Evolutionary conservation across 371 early-diverging fungal genomes (phyloP).

Genomic region (Basidiobolus meristosporus): DNA sequence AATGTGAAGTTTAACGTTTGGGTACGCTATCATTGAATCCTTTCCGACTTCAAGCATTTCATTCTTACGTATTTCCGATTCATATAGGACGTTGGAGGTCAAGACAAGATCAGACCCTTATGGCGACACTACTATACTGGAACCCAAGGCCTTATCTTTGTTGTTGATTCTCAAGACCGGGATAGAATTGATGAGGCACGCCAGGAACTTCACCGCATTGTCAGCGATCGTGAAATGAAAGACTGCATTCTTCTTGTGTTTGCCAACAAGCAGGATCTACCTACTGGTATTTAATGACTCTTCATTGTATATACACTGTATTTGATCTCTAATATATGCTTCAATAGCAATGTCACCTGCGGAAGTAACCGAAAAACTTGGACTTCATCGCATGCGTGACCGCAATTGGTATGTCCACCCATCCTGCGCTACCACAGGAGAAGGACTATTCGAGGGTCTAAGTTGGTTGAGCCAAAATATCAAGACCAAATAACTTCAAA

Average conservation of each 20-base stretch:
- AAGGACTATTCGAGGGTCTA: constrained; percentile 73
- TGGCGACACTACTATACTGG: constrained; percentile 83
- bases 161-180: constrained; percentile 68
- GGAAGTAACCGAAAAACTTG: constrained; percentile 63
- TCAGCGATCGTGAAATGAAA: constrained; percentile 68
- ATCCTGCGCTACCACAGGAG: constrained; percentile 70
- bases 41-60: neutral
- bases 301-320: neutral
- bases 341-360: constrained; percentile 46
- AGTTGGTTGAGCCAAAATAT: constrained; percentile 79
- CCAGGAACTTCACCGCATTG: constrained; percentile 60
- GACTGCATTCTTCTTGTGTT: constrained; percentile 63
- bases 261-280: constrained; percentile 80
- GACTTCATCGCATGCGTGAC: constrained; percentile 51
- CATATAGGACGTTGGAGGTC: constrained; percentile 68
- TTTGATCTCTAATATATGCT: neutral
- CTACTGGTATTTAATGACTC: constrained; percentile 20
- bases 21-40: constrained; percentile 16
- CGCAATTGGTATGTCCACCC: constrained; percentile 74
- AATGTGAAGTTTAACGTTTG: constrained; percentile 83
- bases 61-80: neutral
- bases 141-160: constrained; percentile 73
- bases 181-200: constrained; percentile 72
- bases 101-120: constrained; percentile 74
- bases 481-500: constrained; percentile 25